phyloP scores from a whole-genome alignment of 352 stramenopile species.

The Phytopythium vexans region DNA sequence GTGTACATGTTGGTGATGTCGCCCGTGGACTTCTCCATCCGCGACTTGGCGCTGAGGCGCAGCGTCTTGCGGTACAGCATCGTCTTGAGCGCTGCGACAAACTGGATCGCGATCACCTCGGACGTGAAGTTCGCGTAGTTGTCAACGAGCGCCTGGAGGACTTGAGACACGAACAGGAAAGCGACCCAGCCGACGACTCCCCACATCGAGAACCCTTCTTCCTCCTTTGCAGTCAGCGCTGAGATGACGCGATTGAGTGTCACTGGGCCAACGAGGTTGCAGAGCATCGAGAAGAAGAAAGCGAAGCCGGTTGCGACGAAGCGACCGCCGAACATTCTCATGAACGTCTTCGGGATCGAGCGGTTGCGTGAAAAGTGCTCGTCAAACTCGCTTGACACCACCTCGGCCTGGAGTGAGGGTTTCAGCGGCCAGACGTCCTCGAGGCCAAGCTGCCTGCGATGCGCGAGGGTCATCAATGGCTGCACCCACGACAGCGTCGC shows the following conservation, averaged over 20 bases:
- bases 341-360: conserved; percentile 30
- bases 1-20: conserved; percentile 69
- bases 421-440: conserved; percentile 43
- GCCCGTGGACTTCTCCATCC: conserved; percentile 41
- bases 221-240: conserved; percentile 8
- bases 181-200: conserved; percentile 29
- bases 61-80: conserved; percentile 56
- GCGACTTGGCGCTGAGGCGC: conserved; percentile 34
- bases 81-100: conserved; percentile 44
- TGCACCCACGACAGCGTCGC: conserved; percentile 47
- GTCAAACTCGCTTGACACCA: conserved; percentile 10
- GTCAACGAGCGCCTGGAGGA: conserved; percentile 56
- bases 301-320: conserved; percentile 38
- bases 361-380: conserved; percentile 19
- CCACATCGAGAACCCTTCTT: conserved; percentile 16
- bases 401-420: conserved; percentile 10
- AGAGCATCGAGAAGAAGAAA: conserved; percentile 46
- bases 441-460: conserved; percentile 38
- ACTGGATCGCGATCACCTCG: conserved; percentile 53
- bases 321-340: conserved; percentile 28
- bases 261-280: conserved; percentile 43
- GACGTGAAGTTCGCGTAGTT: conserved; percentile 44
- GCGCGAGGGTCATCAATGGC: conserved; percentile 39
- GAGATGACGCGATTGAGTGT: conserved; percentile 42
- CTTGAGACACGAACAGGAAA: conserved; percentile 39